Conservation (phyloP, 2,329 filamentous ascomycete species). For the Diaporthe sp. region DNA sequence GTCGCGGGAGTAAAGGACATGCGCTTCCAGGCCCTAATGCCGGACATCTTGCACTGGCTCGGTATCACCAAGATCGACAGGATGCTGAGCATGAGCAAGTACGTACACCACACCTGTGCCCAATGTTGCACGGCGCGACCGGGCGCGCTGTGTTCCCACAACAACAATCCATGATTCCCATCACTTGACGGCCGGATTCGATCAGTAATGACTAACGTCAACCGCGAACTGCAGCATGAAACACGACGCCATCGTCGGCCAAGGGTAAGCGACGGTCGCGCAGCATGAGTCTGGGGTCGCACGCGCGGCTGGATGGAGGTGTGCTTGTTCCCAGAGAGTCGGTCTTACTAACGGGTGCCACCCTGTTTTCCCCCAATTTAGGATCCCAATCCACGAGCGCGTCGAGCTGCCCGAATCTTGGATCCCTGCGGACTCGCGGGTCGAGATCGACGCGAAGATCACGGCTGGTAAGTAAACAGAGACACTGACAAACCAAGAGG, state of each 20-base stretch:
- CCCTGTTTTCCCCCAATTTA: conserved; percentile 48
- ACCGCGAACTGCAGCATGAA: conserved; percentile 76
- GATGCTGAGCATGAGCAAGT: conserved; percentile 99
- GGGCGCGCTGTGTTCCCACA: background rate
- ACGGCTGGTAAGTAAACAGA: conserved; percentile 79
- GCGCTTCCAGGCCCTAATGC: conserved; percentile 98
- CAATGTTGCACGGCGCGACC: background rate
- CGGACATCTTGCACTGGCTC: conserved; percentile 97
- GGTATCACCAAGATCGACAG: conserved; percentile 98
- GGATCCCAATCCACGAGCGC: conserved; percentile 88
- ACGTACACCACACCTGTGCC: conserved; percentile 52
- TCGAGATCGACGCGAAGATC: conserved; percentile 99
- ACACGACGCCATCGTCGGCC: conserved; percentile 88
- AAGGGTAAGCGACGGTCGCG: conserved; percentile 69
- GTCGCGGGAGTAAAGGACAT: conserved; percentile 97
- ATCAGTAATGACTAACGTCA: conserved; percentile 31
- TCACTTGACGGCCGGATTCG: conserved; percentile 28
- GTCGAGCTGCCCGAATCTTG: conserved; percentile 93
- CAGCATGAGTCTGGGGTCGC: conserved; percentile 11
- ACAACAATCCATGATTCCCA: background rate
- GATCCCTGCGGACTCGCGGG: conserved; percentile 93
- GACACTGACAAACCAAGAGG: background rate
- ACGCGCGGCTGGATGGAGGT: conserved; percentile 7
- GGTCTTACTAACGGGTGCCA: conserved; percentile 41
- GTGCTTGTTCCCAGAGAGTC: background rate